Evolutionary conservation across 306 rosid genomes (phyloP).

Genomic region (Malus sieversii): DNA sequence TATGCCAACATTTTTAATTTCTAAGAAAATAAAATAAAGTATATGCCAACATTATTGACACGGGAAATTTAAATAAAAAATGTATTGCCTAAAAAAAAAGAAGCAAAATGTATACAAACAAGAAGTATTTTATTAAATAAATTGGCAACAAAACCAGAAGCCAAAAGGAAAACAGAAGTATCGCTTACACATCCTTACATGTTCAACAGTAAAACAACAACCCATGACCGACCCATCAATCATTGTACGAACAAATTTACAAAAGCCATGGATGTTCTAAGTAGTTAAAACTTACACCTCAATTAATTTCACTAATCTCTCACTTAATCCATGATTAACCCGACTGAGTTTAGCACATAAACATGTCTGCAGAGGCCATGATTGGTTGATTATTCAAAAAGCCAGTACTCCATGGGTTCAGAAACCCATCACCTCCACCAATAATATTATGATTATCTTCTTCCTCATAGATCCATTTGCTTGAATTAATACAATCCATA

Average conservation of each 20-base stretch:
- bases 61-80: not conserved
- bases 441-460: not conserved
- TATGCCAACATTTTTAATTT: not conserved
- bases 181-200: not conserved
- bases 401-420: slow-evolving; percentile 15
- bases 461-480: slow-evolving; percentile 12
- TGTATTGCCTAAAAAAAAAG: not conserved
- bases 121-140: not conserved
- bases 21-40: not conserved
- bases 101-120: not conserved
- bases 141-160: not conserved
- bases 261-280: not conserved
- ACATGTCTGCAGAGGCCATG: slow-evolving; percentile 25
- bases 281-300: not conserved
- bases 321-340: not conserved
- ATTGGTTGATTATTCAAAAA: slow-evolving; percentile 23
- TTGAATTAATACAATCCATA: slow-evolving; percentile 39
- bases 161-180: not conserved
- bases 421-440: slow-evolving; percentile 17
- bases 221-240: not conserved
- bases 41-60: not conserved
- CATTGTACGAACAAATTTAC: not conserved
- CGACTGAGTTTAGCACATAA: slow-evolving; percentile 18
- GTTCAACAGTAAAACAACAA: not conserved
- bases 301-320: not conserved